phyloP scores from a whole-genome alignment of 1,284 basidiomycete species.

The Naganishia cerealis region DNA sequence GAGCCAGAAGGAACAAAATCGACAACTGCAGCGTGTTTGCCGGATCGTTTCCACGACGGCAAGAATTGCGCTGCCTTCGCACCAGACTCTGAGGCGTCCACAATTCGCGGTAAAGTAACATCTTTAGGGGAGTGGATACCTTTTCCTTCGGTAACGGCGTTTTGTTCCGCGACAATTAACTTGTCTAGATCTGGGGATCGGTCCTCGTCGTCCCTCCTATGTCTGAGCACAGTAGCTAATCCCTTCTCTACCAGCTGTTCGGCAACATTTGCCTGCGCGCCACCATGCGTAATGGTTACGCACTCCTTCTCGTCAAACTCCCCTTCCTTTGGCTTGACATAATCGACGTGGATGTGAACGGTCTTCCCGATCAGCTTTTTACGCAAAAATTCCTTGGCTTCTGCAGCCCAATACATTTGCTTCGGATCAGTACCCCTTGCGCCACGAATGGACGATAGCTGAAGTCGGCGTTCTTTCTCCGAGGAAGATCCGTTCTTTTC shows the following conservation, averaged over 20 bases:
- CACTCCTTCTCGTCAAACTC: conserved; percentile 91
- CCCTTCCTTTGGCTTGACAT: conserved; percentile 85
- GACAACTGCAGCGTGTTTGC: conserved; percentile 78
- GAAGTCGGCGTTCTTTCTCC: conserved; percentile 75
- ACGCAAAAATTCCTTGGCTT: conserved; percentile 85
- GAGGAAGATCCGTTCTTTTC: conserved; percentile 62
- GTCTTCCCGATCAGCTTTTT: conserved; percentile 87
- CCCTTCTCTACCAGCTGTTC: conserved; percentile 92
- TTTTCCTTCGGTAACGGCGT: conserved; percentile 73
- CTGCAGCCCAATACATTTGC: conserved; percentile 82
- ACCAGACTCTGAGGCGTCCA: conserved; percentile 87
- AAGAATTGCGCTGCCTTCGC: conserved; percentile 79
- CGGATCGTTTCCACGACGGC: conserved; percentile 85
- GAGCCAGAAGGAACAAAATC: conserved; percentile 93
- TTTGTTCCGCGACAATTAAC: conserved; percentile 88
- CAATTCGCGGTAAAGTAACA: conserved; percentile 62
- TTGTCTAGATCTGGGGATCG: conserved; percentile 91
- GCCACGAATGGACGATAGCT: conserved; percentile 84
- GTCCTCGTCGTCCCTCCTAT: conserved; percentile 92
- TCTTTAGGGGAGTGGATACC: conserved; percentile 95
- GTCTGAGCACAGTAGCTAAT: conserved; percentile 82
- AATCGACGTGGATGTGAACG: conserved; percentile 80
- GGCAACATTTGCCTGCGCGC: conserved; percentile 78
- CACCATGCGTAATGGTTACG: conserved; percentile 81
- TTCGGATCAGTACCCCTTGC: conserved; percentile 83